These are phyloP conservation scores for Paraphaeosphaeria minitans DNA, from an alignment of 2,329 filamentous ascomycete species.

Conservation along the genomic window DNA sequence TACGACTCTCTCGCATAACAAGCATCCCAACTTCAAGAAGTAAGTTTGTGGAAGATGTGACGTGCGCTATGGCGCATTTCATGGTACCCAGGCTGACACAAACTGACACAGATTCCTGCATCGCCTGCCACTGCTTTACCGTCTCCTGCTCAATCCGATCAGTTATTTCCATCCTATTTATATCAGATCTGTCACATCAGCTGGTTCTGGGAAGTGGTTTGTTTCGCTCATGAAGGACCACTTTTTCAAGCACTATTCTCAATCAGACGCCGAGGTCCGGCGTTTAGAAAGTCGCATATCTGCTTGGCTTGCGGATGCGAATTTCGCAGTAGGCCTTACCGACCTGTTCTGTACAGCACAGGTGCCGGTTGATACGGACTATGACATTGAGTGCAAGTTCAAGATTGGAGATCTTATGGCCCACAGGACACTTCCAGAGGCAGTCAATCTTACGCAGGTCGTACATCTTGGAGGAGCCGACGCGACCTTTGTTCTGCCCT, in stretches of 20 bases:
- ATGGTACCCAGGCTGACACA: background rate
- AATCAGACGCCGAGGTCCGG: slow-evolving; percentile 52
- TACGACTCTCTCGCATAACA: slow-evolving; percentile 54
- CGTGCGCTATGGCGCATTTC: background rate
- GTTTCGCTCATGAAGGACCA: slow-evolving; percentile 54
- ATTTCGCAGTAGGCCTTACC: slow-evolving; percentile 57
- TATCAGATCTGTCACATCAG: slow-evolving; percentile 57
- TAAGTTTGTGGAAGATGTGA: background rate
- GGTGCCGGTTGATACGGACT: slow-evolving; percentile 56
- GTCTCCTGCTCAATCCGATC: slow-evolving; percentile 55
- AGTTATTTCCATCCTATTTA: slow-evolving; percentile 60
- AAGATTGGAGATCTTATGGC: slow-evolving; percentile 56
- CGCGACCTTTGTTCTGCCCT: slow-evolving; percentile 55
- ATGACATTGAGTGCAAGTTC: slow-evolving; percentile 55
- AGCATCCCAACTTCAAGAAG: slow-evolving; percentile 47
- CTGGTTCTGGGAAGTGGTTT: slow-evolving; percentile 58
- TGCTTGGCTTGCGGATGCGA: slow-evolving; percentile 58
- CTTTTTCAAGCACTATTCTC: slow-evolving; percentile 57
- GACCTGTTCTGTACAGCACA: slow-evolving; percentile 53
- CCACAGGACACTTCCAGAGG: slow-evolving; percentile 53
- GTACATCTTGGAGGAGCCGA: slow-evolving; percentile 58
- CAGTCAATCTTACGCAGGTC: slow-evolving; percentile 54
- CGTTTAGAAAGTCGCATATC: slow-evolving; percentile 54
- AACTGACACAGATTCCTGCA: slow-evolving; percentile 48
- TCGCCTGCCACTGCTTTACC: slow-evolving; percentile 56